Base-by-base conservation (phyloP, 352 stramenopile species). In the Phytophthora cryptogea region DNA sequence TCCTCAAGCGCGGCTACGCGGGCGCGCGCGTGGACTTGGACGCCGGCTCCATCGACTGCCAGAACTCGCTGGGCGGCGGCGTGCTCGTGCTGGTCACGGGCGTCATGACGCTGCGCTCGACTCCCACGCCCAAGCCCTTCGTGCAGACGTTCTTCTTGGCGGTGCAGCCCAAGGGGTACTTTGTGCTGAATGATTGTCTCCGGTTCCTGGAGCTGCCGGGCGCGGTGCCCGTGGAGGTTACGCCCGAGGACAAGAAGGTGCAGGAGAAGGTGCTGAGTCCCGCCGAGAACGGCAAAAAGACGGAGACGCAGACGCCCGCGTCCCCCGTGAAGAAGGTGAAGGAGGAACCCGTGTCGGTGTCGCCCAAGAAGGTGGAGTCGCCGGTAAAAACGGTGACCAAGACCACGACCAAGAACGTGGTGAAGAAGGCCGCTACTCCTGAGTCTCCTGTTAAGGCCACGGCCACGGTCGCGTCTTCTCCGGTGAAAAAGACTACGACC, bases 101-200 rank as follows among this genome's bases (percentile, higher is more conserved):
- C 50, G 80, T 93, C 68, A 94, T 94, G 84, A 94, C 83, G 73
- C 69, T 95, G 47, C 71, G 67, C 7, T 43, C 57, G 54, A 80
- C 53, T 44, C 47, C 70, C 9, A 50, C 62, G 42, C 83, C 86
- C 9, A 83, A 88, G 68, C 84, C 82, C 7, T 95, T 95, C 50
- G 86, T 94, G 52, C 86, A 95, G 70, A 94, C 84, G 13, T 95
- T 95, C 62, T 94, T 94, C 70, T 51, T 95, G 31, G 86, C 86
- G 20, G 83, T 91, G 63, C 86, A 95, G 66, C 80, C 85, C 33
- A 95, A 94, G 46, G 86, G 86, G 6, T 95, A 90, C 71, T 95
- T 95, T 72, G 83, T 95, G 49, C 64, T 94, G 28, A 95, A 95
- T 61, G 86, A 95, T 60, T 91, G 85, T 61, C 58, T 95, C 62